Evolutionary conservation across 371 early-diverging fungal genomes (phyloP).

Genomic region (Actinomortierella ambigua): DNA sequence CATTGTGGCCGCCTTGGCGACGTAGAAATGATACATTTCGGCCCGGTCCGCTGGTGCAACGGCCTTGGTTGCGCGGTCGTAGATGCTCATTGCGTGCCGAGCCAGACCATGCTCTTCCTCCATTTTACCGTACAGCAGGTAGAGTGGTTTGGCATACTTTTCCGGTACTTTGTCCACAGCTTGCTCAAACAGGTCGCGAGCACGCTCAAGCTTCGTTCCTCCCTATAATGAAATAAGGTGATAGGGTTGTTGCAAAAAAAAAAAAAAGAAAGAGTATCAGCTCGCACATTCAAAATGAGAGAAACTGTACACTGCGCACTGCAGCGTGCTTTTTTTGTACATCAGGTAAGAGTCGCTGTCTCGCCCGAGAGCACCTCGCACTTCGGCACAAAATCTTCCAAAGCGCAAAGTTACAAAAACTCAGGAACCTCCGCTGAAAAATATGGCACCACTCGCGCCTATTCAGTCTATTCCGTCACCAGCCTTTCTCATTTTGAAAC

Average conservation of each 20-base stretch:
- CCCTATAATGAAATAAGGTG: constrained; percentile 54
- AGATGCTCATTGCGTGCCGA: constrained; percentile 91
- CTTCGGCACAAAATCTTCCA: no score
- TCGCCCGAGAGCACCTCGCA: no score
- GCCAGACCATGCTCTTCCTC: constrained; percentile 95
- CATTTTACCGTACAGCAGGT: constrained; percentile 90
- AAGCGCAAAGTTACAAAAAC: no score
- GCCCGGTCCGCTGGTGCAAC: constrained; percentile 78
- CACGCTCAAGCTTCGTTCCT: constrained; percentile 86
- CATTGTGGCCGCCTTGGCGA: constrained; percentile 85
- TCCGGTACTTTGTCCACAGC: constrained; percentile 89
- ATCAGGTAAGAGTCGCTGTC: no score
- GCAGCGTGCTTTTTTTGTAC: no score
- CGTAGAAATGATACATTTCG: constrained; percentile 88
- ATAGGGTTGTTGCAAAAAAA: no score
- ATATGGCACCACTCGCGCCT: no score
- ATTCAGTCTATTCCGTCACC: no score
- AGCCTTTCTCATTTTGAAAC: no score
- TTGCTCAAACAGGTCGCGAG: constrained; percentile 96
- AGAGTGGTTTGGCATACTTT: constrained; percentile 86
- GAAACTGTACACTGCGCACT: no score
- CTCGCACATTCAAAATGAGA: no score
- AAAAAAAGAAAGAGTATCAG: background rate
- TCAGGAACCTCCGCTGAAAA: no score
- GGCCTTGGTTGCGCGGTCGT: constrained; percentile 86